These are phyloP conservation scores for Lecanicillium sp. DNA, from an alignment of 2,329 filamentous ascomycete genomes.

Conservation along the genomic window DNA sequence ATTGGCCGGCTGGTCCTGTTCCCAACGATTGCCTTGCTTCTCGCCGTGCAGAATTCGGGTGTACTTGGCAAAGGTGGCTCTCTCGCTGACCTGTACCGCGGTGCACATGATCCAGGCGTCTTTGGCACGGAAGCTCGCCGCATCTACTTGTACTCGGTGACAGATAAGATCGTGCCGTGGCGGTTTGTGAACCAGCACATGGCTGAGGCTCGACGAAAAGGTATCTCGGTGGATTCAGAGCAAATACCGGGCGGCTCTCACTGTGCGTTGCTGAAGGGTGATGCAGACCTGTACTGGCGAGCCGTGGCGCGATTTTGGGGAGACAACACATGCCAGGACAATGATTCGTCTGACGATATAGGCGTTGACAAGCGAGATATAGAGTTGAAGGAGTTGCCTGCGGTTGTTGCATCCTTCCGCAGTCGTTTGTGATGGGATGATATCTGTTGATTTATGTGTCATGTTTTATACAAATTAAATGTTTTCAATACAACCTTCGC, in stretches of 20 bases:
- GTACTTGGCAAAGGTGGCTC: background rate
- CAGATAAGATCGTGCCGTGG: slow-evolving; percentile 7
- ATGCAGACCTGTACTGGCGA: slow-evolving; percentile 10
- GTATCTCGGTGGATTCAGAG: background rate
- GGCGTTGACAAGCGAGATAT: background rate
- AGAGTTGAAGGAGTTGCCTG: background rate
- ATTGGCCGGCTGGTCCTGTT: slow-evolving; percentile 9
- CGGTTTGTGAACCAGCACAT: slow-evolving; percentile 10
- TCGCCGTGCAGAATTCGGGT: slow-evolving; percentile 4
- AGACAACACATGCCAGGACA: too few species aligned
- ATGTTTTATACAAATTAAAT: too few species aligned
- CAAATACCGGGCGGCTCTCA: slow-evolving; percentile 5
- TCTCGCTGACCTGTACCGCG: slow-evolving; percentile 4
- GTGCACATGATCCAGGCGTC: background rate
- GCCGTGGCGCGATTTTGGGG: slow-evolving; percentile 6
- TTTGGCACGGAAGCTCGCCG: slow-evolving; percentile 2
- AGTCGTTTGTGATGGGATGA: slow-evolving; percentile 2
- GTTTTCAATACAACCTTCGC: too few species aligned
- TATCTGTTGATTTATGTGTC: too few species aligned
- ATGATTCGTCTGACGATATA: too few species aligned
- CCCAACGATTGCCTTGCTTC: slow-evolving; percentile 8
- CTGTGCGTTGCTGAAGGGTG: slow-evolving; percentile 5
- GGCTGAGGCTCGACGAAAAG: slow-evolving; percentile 5
- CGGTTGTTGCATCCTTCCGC: background rate
- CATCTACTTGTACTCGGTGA: slow-evolving; percentile 12